Conservation (phyloP, 257 asterid species). For the Avicennia marina region DNA sequence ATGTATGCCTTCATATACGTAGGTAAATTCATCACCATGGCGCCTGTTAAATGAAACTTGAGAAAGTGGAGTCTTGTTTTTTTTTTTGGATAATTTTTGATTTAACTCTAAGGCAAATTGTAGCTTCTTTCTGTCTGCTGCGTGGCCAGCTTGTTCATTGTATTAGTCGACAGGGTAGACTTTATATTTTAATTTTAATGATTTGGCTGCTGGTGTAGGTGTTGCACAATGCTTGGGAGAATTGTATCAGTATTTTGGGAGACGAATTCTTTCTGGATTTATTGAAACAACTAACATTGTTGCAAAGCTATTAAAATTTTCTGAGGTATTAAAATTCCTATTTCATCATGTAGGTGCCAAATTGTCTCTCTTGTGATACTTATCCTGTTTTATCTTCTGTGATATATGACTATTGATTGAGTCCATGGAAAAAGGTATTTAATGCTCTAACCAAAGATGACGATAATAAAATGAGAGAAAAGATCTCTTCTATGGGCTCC, state of each 20-base stretch:
- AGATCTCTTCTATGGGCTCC: constrained; percentile 10
- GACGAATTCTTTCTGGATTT: constrained; percentile 79
- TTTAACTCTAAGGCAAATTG: constrained; percentile 6
- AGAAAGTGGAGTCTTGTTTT: background rate
- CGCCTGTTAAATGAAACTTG: background rate
- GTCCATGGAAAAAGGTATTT: too few species aligned
- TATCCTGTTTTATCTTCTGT: constrained; percentile 7
- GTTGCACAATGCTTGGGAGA: constrained; percentile 96
- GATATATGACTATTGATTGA: background rate
- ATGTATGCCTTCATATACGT: background rate
- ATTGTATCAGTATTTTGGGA: constrained; percentile 74
- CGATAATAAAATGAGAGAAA: too few species aligned
- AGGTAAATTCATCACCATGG: background rate
- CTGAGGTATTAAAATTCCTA: constrained; percentile 54
- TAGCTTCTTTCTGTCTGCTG: constrained; percentile 7
- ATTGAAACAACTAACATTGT: constrained; percentile 81
- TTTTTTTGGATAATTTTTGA: background rate
- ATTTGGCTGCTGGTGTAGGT: constrained; percentile 40
- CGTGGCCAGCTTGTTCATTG: background rate
- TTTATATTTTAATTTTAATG: background rate
- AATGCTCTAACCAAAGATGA: too few species aligned
- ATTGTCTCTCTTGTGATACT: constrained; percentile 11
- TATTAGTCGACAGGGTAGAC: constrained; percentile 1
- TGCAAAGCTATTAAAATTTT: constrained; percentile 67
- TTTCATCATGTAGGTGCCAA: constrained; percentile 14